Evolutionary conservation across 257 asterid genomes (phyloP).

Genomic region (Echium plantagineum): DNA sequence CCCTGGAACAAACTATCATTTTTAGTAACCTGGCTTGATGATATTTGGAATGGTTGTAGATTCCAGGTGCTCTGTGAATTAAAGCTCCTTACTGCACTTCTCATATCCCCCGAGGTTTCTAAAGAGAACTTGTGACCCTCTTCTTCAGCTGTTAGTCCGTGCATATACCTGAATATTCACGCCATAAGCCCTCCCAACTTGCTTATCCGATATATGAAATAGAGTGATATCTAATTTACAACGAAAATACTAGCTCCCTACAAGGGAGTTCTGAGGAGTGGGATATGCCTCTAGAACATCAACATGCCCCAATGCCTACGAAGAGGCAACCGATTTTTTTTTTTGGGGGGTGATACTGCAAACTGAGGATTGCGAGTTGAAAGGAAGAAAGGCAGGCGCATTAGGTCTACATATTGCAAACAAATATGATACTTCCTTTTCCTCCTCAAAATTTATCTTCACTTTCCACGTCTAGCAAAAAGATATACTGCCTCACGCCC

Average conservation of each 20-base stretch:
- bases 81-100: conserved; percentile 50
- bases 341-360: no score
- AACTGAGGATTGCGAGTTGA: no score
- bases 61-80: conserved; percentile 47
- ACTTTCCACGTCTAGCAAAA: no score
- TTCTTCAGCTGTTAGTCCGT: conserved; percentile 38
- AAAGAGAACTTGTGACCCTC: conserved; percentile 44
- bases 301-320: no score
- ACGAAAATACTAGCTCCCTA: background rate
- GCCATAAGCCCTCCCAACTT: background rate
- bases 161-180: conserved; percentile 41
- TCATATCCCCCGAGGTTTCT: conserved; percentile 45
- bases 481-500: no score
- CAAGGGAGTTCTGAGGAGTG: background rate
- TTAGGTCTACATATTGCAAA: no score
- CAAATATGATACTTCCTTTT: no score
- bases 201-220: background rate
- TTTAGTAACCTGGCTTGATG: conserved; percentile 41
- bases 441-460: no score
- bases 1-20: conserved; percentile 36
- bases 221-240: background rate
- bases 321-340: no score
- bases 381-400: no score
- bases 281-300: background rate
- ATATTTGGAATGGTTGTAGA: conserved; percentile 52